Conservation (phyloP, 495 filamentous ascomycete species). For the Penicillium subrubescens region DNA sequence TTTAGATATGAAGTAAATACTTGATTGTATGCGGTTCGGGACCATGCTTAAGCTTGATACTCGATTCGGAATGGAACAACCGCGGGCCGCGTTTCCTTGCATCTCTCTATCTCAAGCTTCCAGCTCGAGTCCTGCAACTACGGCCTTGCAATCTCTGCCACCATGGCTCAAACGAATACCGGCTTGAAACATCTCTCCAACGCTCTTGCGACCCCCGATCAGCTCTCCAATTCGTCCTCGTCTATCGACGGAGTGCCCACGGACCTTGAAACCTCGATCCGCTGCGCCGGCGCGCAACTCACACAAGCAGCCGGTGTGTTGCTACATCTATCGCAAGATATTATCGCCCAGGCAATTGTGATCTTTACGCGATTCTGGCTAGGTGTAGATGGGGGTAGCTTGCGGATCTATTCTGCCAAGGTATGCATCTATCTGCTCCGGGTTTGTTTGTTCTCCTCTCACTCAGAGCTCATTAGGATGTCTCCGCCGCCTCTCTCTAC, state of each 20-base stretch:
- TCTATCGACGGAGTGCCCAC: conserved; percentile 70
- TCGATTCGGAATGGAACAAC: conserved; percentile 3
- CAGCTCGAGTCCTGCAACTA: conserved; percentile 4
- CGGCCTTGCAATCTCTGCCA: conserved; percentile 16
- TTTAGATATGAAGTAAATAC: background rate
- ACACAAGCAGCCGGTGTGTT: conserved; percentile 88
- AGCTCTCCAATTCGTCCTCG: conserved; percentile 71
- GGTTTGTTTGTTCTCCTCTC: conserved; percentile 3
- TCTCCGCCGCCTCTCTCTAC: conserved; percentile 81
- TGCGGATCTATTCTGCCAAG: conserved; percentile 57
- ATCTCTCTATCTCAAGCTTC: background rate
- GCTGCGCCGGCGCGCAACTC: conserved; percentile 63
- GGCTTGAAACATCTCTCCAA: conserved; percentile 69
- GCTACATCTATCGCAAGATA: conserved; percentile 82
- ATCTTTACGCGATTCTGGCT: conserved; percentile 87
- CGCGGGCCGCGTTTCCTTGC: background rate
- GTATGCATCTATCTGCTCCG: conserved; percentile 31
- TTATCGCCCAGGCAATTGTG: conserved; percentile 87
- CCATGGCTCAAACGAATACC: conserved; percentile 30
- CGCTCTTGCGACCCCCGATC: conserved; percentile 79
- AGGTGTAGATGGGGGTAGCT: conserved; percentile 63
- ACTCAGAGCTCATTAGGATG: conserved; percentile 53
- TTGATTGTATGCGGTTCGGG: background rate
- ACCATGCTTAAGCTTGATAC: background rate
- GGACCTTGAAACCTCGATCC: conserved; percentile 71